Evolutionary conservation across 2,329 filamentous ascomycete genomes (phyloP).

Genomic region (Onygenales sp.): DNA sequence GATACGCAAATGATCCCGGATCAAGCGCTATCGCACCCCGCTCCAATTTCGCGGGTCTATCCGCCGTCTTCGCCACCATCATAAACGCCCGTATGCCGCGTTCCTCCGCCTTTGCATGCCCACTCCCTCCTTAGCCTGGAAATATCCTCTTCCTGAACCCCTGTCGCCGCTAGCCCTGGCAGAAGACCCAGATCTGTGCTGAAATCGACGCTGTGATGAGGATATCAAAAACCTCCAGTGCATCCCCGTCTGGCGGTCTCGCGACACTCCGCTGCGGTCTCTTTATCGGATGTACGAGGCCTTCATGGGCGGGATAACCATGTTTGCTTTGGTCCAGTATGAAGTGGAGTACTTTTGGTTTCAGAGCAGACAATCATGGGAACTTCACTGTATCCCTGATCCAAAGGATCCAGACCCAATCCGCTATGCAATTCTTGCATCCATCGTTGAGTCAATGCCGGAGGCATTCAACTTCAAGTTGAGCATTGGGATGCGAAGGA

Average conservation of each 20-base stretch:
- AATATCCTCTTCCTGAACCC: constrained; percentile 8
- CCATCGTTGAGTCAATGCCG: constrained; percentile 15
- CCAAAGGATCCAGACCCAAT: constrained; percentile 18
- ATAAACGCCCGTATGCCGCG: constrained; percentile 10
- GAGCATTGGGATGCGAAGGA: constrained; percentile 13
- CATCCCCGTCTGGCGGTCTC: constrained; percentile 14
- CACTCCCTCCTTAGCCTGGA: constrained; percentile 5
- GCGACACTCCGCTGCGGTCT: constrained; percentile 16
- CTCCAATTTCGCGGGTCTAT: constrained; percentile 9
- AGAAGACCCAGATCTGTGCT: constrained; percentile 7
- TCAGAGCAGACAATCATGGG: constrained; percentile 13
- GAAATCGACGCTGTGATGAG: constrained; percentile 3
- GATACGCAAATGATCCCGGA: constrained; percentile 6
- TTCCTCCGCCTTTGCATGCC: constrained; percentile 13
- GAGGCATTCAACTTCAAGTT: constrained; percentile 18
- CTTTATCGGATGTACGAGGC: constrained; percentile 19
- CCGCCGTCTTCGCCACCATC: constrained; percentile 9
- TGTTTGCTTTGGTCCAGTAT: constrained; percentile 7
- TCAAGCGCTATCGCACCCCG: constrained; percentile 1
- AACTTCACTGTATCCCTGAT: constrained; percentile 16
- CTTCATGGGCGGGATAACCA: constrained; percentile 7
- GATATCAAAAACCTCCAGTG: constrained; percentile 8
- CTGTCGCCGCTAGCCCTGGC: constrained; percentile 4
- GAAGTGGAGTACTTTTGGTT: constrained; percentile 19
- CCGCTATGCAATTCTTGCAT: constrained; percentile 20